These are phyloP conservation scores for Agastache rugosa DNA, from an alignment of 257 asterid genomes.

Conservation along the genomic window DNA sequence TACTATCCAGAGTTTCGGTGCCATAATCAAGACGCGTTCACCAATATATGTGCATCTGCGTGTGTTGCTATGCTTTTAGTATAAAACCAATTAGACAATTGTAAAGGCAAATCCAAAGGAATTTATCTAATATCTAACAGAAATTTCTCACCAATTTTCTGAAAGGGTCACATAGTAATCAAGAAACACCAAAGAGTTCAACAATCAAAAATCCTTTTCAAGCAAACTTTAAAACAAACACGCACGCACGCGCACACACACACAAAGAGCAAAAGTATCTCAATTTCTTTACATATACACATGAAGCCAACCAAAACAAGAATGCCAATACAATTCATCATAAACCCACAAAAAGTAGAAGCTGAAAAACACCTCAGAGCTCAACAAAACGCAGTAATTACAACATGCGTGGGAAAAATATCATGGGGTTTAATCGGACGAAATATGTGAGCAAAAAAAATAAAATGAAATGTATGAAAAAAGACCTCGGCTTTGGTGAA, in stretches of 20 bases:
- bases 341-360: slow-evolving; percentile 14
- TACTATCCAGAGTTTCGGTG: no score
- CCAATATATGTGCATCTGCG: no score
- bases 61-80: neutral
- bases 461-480: neutral
- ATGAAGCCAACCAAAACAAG: slow-evolving; percentile 9
- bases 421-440: neutral
- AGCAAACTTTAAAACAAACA: neutral
- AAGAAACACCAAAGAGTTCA: slow-evolving; percentile 2
- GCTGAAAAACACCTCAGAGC: slow-evolving; percentile 5
- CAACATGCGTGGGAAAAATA: neutral
- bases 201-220: slow-evolving; percentile 1
- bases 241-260: neutral
- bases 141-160: neutral
- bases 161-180: neutral
- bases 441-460: neutral
- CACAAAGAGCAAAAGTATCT: neutral
- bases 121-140: neutral
- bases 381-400: slow-evolving; percentile 1
- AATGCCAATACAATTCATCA: slow-evolving; percentile 6
- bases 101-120: neutral
- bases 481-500: slow-evolving; percentile 78
- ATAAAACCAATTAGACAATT: neutral
- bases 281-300: neutral
- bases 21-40: neutral